phyloP scores from a whole-genome alignment of 1,284 basidiomycete genomes.

The Moniliella sp. region DNA sequence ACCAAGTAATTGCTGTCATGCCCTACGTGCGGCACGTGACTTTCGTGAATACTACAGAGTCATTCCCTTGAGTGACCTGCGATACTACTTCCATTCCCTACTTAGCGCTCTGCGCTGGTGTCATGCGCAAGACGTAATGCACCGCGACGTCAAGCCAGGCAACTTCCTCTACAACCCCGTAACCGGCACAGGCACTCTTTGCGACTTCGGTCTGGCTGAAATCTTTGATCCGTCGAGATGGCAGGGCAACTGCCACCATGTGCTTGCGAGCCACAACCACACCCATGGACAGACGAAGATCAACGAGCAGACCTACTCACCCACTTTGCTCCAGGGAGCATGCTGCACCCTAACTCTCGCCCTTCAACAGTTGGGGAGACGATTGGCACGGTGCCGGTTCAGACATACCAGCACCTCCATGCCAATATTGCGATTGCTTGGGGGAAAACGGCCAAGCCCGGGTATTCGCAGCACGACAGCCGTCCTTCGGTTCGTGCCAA shows the following conservation, averaged over 20 bases:
- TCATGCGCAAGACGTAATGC: slow-evolving; percentile 65
- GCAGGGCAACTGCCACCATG: slow-evolving; percentile 30
- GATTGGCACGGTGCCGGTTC: too few species aligned
- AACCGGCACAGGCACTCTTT: slow-evolving; percentile 62
- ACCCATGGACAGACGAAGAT: slow-evolving; percentile 19
- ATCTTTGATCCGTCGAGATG: slow-evolving; percentile 23
- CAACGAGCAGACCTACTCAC: slow-evolving; percentile 17
- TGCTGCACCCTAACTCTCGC: too few species aligned
- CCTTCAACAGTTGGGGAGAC: too few species aligned
- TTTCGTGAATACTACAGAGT: slow-evolving; percentile 60
- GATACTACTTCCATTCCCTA: slow-evolving; percentile 71
- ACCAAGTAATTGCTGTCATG: slow-evolving; percentile 85
- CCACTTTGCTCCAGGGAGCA: not conserved
- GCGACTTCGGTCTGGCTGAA: slow-evolving; percentile 63
- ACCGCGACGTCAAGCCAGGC: slow-evolving; percentile 92
- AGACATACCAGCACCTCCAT: too few species aligned
- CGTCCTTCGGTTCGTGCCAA: slow-evolving; percentile 69
- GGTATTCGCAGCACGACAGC: slow-evolving; percentile 22
- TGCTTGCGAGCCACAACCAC: slow-evolving; percentile 11
- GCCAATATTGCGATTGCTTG: too few species aligned
- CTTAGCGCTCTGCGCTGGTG: slow-evolving; percentile 72
- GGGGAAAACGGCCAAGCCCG: too few species aligned
- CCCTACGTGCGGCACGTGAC: slow-evolving; percentile 80
- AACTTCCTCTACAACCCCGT: slow-evolving; percentile 85
- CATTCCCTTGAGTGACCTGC: slow-evolving; percentile 53